phyloP scores from a whole-genome alignment of 345 rosid genomes.

The Garcia nutans region DNA sequence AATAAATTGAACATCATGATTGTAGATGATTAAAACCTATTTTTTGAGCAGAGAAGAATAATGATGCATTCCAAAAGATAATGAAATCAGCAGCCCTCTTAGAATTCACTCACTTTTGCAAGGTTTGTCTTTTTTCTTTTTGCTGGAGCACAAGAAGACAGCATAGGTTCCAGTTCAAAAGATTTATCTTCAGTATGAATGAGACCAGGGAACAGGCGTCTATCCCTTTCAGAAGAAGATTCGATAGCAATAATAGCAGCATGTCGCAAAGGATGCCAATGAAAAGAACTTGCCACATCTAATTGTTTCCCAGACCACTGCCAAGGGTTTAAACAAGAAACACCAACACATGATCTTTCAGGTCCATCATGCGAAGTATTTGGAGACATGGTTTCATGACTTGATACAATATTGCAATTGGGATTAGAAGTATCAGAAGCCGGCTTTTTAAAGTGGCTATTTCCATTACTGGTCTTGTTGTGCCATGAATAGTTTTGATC shows the following conservation, averaged over 20 bases:
- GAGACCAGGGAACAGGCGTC: constrained; percentile 47
- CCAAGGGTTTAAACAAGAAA: constrained; percentile 78
- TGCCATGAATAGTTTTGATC: constrained; percentile 52
- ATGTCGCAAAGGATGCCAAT: constrained; percentile 75
- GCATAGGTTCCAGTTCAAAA: constrained; percentile 26
- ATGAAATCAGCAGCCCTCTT: too few species aligned
- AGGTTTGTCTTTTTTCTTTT: constrained; percentile 59
- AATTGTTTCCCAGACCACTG: constrained; percentile 48
- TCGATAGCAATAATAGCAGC: constrained; percentile 82
- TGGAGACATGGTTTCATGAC: constrained; percentile 19
- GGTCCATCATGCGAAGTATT: constrained; percentile 25
- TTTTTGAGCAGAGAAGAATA: too few species aligned
- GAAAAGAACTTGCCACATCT: constrained; percentile 23
- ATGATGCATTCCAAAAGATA: too few species aligned
- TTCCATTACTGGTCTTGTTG: constrained; percentile 22
- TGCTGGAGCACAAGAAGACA: constrained; percentile 34
- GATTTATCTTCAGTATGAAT: constrained; percentile 26
- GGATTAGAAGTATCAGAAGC: constrained; percentile 1
- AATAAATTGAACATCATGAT: neutral
- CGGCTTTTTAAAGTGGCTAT: constrained; percentile 20
- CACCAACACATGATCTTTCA: constrained; percentile 21
- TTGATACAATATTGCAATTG: constrained; percentile 17
- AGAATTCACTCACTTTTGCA: constrained; percentile 45
- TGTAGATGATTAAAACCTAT: neutral
- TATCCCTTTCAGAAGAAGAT: constrained; percentile 80